phyloP scores from a whole-genome alignment of 2,329 filamentous ascomycete species.

The Penicillium corylophilum region DNA sequence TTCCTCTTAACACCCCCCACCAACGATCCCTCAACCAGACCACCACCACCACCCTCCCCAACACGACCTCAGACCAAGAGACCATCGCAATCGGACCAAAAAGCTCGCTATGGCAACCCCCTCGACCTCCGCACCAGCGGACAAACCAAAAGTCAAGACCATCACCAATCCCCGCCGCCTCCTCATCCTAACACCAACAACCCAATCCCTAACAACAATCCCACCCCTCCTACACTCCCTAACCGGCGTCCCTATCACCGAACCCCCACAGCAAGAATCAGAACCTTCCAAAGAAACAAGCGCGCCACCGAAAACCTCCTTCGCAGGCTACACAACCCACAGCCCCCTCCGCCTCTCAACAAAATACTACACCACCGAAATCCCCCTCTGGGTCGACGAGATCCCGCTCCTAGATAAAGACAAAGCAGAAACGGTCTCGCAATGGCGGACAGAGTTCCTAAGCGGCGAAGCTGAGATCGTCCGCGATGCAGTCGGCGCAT shows the following conservation, averaged over 20 bases:
- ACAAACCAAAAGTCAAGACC: constrained; percentile 16
- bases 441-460: constrained; percentile 45
- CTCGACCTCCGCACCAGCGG: constrained; percentile 6
- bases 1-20: not conserved
- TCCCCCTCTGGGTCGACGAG: constrained; percentile 50
- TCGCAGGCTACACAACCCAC: constrained; percentile 49
- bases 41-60: not conserved
- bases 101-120: constrained; percentile 10
- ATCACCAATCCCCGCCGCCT: constrained; percentile 44
- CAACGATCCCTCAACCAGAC: not conserved
- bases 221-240: constrained; percentile 38
- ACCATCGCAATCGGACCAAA: not conserved
- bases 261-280: constrained; percentile 20
- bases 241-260: constrained; percentile 32
- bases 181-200: constrained; percentile 40
- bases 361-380: constrained; percentile 46
- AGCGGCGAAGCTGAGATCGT: constrained; percentile 44
- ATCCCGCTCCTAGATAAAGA: constrained; percentile 28
- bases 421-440: constrained; percentile 10
- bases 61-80: not conserved
- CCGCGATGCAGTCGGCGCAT: constrained; percentile 45
- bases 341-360: constrained; percentile 42
- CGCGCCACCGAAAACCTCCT: constrained; percentile 24
- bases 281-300: constrained; percentile 2
- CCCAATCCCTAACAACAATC: constrained; percentile 36